Evolutionary conservation across 2,329 filamentous ascomycete species (phyloP), one percentile per base, ranked within the genome.

Genomic region (Immersiporthe knoxdaviesiana): DNA sequence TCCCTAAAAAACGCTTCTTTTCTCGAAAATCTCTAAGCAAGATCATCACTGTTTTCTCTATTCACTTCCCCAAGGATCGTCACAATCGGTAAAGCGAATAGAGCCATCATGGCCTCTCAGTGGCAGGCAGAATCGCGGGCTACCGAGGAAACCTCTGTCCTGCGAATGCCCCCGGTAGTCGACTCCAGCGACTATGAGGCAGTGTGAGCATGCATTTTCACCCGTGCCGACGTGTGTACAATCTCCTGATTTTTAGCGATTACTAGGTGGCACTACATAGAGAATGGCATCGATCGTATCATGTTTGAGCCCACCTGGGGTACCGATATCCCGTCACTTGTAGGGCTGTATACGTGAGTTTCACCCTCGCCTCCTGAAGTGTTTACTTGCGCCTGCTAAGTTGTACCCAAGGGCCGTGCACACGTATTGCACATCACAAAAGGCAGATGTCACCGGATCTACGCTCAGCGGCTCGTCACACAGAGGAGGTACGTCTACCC

Each of bases 301-400:
- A 52, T 52, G 47, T 52, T 52, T 24, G 47, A 52, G 47, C 21
- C 21, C n/a, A 24, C 47, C 47, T 52, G 47, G 47, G 47, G n/a
- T 24, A 52, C 47, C n/a, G 47, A 52, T 12, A 52, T 52, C 24
- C n/a, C 47, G n/a, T 52, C 47, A 11, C 21, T 52, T 10, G 47
- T 52, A 12, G 47, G 47, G 47, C n/a, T 52, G 47, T 52, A 52
- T 52, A 52, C 47, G 47, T 52, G 47, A 52, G 47, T 52, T 52
- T 11, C 3, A n/a, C n/a, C 41, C 41, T 21, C 8, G n/a, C 21
- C 47, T 24, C 8, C 21, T 18, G 21, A 52, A 8, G n/a, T n/a
- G n/a, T 35, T 35, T 35, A n/a, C 0, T 52, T 12, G 21, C 21
- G 47, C 21, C 47, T 52, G n/a, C 47, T 52, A 21, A 52, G 24